Base-by-base conservation (phyloP, 2,329 filamentous ascomycete species). In the Verticillium albo-atrum region DNA sequence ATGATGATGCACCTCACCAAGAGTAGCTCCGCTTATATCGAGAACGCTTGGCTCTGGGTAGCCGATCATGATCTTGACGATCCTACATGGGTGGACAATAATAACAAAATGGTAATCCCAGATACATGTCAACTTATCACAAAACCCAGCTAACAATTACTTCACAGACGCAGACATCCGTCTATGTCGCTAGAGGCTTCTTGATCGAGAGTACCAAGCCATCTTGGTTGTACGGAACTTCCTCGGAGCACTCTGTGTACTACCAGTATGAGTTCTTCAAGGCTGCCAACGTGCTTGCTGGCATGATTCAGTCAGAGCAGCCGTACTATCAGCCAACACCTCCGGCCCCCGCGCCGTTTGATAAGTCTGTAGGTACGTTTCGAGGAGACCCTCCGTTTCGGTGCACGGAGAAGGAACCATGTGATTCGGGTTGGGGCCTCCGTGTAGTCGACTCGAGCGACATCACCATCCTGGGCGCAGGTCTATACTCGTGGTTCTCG, bases 261-360 rank as follows among this genome's bases (percentile, higher is more conserved):
- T 82, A 81, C 64, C 79, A 85, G 65, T 84, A 84, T 71, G 75
- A 82, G 58, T 70, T 83, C 66, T 66, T 71, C 57, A 71, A 73
- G 12, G 79, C 82, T 0, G 71, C 75, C 59, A 78, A 81, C 66
- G 67, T 83, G 64, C 82, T 78, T 65, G 83, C 87, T 75, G 82
- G 79, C 17, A 73, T 86, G 55, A 84, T 90, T 60, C 88, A 91
- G 68, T 85, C 84, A 0, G 89, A 91, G 70, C 89, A 86, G 2
- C 85, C 88, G 12, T 84, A 81, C 74, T 87, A 82, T 74, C 69
- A 72, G 56, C 65, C 68, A 79, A 88, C 55, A 3, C 63, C 64
- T 2, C 52, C 15, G 17, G 61, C 63, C 14, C 64, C 62, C 5
- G 66, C 56, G 26, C 68, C 64, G 2, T 69, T 67, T 34, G n/a